Percentiles rank a stretch among this genome's conserved stretches.
Conservation (phyloP, 176 grass and related monocot species). For the Metroxylon sagu region DNA sequence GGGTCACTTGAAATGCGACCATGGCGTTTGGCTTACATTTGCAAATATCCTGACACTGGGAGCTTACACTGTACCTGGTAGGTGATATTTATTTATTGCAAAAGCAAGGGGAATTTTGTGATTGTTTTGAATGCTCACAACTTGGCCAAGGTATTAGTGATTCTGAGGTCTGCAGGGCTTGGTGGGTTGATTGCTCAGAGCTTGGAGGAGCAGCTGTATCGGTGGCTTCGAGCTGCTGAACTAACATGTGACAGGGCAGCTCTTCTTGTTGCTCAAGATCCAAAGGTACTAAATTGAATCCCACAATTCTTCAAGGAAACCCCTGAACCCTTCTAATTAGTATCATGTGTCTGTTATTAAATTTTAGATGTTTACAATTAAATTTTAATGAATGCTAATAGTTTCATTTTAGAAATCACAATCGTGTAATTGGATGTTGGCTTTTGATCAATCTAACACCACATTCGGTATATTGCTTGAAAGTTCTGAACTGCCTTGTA, state of each 20-base stretch:
- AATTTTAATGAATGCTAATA: too few relatives aligned
- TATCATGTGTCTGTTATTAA: too few relatives aligned
- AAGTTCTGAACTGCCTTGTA: too few relatives aligned
- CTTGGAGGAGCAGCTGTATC: conserved; percentile 81
- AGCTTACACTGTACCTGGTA: conserved; percentile 78
- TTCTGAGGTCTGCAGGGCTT: conserved; percentile 37
- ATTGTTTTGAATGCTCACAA: too few relatives aligned
- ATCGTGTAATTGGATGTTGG: too few relatives aligned
- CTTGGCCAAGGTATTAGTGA: not conserved
- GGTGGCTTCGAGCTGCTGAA: conserved; percentile 86
- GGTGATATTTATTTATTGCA: conserved; percentile 3
- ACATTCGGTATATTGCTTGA: too few relatives aligned
- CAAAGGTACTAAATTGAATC: conserved; percentile 45
- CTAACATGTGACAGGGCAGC: conserved; percentile 90
- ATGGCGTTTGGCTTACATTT: conserved; percentile 94
- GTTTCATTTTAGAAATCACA: too few relatives aligned
- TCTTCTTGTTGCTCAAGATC: conserved; percentile 84
- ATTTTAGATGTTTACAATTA: too few relatives aligned
- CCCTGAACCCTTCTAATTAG: too few relatives aligned
- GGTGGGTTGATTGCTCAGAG: conserved; percentile 61
- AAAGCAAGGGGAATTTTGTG: too few relatives aligned
- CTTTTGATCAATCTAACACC: too few relatives aligned
- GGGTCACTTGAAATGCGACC: conserved; percentile 93
- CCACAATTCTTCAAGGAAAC: too few relatives aligned
- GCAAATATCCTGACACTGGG: conserved; percentile 90